Evolutionary conservation across 768 basidiomycete species (phyloP), one percentile per base, ranked within the genome.

Genomic region (Macrolepiota dolichaula): DNA sequence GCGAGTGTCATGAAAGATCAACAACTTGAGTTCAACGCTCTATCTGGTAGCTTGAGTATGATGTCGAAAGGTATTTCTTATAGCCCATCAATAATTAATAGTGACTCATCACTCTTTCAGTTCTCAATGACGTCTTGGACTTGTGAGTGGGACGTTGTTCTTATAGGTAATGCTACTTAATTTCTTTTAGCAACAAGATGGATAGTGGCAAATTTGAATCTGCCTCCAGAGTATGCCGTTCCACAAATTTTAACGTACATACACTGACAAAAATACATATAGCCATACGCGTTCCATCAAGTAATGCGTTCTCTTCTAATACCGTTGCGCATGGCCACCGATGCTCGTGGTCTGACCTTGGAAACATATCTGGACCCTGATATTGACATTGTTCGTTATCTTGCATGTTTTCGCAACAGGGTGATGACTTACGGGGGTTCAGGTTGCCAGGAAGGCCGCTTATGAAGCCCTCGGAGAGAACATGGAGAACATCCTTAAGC

Each of bases 121-220:
- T 91, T 7, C 76, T 91, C 37, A 91, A 92, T 61, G 91, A 92
- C 68, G 87, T 92, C 55, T 78, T 92, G 42, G 91, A 91, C 67
- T 91, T 92, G 85, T 89, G 70, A 68, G 86, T 74, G 9, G 9
- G 32, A 24, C 57, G 38, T n/a, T 65, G 53, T 51, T 24, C 57
- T 38, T 27, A 22, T 29, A 22, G n/a, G 19, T 19, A 29, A 29
- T 25, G 50, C 15, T 51, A 15, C 52, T 50, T 44, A 51, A 22
- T 52, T 55, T 27, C 53, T 19, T 56, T 38, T 36, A 88, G 90
- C 71, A 90, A 92, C 76, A 86, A 91, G 44, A 90, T 92, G 87
- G 92, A 95, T 67, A 89, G 89, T 59, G 91, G 91, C 3, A 84
- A 86, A 55, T 96, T 97, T 65, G 89, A 92, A 70, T 85, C 84